Conservation (phyloP, 169 alveolate genomes). For the Plasmodium knowlesi region DNA sequence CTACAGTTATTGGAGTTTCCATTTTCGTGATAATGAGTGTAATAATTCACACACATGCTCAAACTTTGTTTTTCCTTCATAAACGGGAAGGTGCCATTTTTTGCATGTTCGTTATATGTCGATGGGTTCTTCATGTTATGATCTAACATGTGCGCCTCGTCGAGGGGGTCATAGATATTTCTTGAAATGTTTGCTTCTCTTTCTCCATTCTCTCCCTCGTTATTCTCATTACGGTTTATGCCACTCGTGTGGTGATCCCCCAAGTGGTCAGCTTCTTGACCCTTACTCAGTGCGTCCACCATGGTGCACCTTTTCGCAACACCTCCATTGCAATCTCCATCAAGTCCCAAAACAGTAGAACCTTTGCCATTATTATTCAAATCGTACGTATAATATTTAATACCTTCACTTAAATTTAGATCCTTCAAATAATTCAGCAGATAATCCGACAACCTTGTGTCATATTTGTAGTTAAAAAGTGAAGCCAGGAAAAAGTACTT, state of each 20-base stretch:
- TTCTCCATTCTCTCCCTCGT: background rate
- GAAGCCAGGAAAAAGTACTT: constrained; percentile 58
- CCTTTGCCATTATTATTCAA: background rate
- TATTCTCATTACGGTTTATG: background rate
- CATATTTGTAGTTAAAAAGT: constrained; percentile 48
- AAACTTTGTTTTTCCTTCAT: background rate
- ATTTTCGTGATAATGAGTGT: constrained; percentile 33
- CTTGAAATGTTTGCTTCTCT: too few relatives aligned
- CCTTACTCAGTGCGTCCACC: background rate
- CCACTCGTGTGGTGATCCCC: background rate
- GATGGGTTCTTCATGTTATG: background rate
- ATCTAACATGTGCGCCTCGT: background rate
- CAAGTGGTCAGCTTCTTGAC: background rate
- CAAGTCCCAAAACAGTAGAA: background rate
- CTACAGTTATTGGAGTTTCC: background rate
- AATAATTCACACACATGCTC: background rate
- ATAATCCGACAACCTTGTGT: constrained; percentile 21
- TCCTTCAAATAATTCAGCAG: constrained; percentile 30
- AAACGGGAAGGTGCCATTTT: background rate
- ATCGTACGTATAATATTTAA: constrained; percentile 20
- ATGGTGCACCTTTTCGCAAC: background rate
- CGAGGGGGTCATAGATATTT: too few relatives aligned
- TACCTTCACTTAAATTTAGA: constrained; percentile 6
- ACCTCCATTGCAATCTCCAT: background rate
- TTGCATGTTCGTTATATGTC: background rate